phyloP scores from a whole-genome alignment of 2,329 filamentous ascomycete species.

The Tolypocladium amazonense region DNA sequence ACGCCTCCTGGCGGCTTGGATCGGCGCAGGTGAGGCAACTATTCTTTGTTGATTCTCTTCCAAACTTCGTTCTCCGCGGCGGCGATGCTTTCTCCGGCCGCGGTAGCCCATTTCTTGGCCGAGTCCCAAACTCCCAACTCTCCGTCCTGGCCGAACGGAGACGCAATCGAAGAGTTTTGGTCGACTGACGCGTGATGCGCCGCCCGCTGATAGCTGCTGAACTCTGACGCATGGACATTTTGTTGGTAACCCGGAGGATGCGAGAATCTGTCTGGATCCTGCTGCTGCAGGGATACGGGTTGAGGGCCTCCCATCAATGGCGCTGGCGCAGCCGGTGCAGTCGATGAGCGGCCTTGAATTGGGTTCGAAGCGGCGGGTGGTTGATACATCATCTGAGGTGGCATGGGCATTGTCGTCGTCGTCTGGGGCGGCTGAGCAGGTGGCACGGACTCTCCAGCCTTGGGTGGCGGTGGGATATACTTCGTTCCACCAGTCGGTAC shows the following conservation, averaged over 20 bases:
- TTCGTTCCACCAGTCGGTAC: conserved; percentile 21
- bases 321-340: conserved; percentile 21
- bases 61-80: conserved; percentile 52
- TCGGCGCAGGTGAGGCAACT: conserved; percentile 5
- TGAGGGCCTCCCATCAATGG: conserved; percentile 13
- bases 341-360: conserved; percentile 34
- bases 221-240: conserved; percentile 40
- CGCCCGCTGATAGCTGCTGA: conserved; percentile 34
- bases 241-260: conserved; percentile 49
- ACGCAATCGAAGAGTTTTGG: conserved; percentile 6
- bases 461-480: conserved; percentile 39
- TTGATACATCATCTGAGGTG: conserved; percentile 37
- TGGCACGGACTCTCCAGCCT: conserved; percentile 32
- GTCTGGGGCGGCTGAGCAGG: conserved; percentile 19
- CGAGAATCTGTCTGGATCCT: conserved; percentile 20
- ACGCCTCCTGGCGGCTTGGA: not conserved
- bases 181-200: conserved; percentile 24
- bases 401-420: conserved; percentile 31
- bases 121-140: conserved; percentile 42
- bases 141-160: conserved; percentile 16
- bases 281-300: conserved; percentile 15
- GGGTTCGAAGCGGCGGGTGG: conserved; percentile 30
- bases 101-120: conserved; percentile 46
- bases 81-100: conserved; percentile 45
- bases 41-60: conserved; percentile 51